Conservation (phyloP, 2,329 filamentous ascomycete genomes). For the Botryosphaeria agaves region DNA sequence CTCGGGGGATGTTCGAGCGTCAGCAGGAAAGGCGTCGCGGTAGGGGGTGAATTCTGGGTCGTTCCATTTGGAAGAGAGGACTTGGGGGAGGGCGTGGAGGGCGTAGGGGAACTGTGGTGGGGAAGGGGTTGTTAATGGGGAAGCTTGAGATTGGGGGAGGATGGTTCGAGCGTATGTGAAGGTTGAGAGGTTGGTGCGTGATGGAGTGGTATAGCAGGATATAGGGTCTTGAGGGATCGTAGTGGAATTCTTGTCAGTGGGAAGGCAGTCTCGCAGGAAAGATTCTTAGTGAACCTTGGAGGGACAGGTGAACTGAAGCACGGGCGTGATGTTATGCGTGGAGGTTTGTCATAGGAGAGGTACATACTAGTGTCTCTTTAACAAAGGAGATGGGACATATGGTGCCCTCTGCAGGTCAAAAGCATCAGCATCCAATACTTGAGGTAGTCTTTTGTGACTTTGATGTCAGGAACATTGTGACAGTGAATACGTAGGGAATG, state of each 20-base stretch:
- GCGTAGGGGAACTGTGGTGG: slow-evolving; percentile 57
- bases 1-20: slow-evolving; percentile 39
- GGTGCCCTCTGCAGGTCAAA: slow-evolving; percentile 46
- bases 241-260: too few relatives aligned
- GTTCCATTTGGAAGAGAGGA: slow-evolving; percentile 51
- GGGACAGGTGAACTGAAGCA: slow-evolving; percentile 5
- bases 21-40: slow-evolving; percentile 51
- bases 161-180: not conserved
- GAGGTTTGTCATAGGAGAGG: too few relatives aligned
- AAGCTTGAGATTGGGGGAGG: not conserved
- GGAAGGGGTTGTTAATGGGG: slow-evolving; percentile 13
- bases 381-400: slow-evolving; percentile 74
- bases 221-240: too few relatives aligned
- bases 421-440: not conserved
- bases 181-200: not conserved
- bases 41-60: slow-evolving; percentile 46
- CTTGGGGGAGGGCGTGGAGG: slow-evolving; percentile 44
- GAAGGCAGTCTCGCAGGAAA: too few relatives aligned
- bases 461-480: not conserved
- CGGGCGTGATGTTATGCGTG: slow-evolving; percentile 6
- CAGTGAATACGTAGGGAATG: not conserved
- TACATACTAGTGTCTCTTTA: slow-evolving; percentile 62
- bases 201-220: slow-evolving; percentile 4
- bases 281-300: slow-evolving; percentile 6
- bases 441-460: not conserved